phyloP scores from a whole-genome alignment of 139 green algal species.

The Choricystis sp. region DNA sequence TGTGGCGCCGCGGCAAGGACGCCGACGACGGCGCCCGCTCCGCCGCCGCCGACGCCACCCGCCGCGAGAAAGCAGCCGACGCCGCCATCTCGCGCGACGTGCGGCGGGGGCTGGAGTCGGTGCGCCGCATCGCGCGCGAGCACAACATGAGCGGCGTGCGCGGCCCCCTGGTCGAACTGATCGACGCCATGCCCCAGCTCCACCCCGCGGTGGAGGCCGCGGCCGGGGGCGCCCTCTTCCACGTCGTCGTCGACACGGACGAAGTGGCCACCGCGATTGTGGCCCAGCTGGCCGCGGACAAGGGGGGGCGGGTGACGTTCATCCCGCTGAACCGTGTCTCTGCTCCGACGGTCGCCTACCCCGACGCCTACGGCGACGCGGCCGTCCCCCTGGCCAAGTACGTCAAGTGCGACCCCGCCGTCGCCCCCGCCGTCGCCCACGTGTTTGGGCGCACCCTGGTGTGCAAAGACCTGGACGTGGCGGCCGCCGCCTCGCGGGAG shows the following conservation, averaged over 20 bases:
- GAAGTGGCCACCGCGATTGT: slow-evolving; percentile 53
- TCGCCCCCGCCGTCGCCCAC: slow-evolving; percentile 40
- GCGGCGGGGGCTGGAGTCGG: slow-evolving; percentile 28
- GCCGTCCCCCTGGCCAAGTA: slow-evolving; percentile 59
- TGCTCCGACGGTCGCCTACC: slow-evolving; percentile 13
- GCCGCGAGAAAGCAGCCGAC: slow-evolving; percentile 15
- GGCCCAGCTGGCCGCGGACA: slow-evolving; percentile 40
- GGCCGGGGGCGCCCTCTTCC: slow-evolving; percentile 37
- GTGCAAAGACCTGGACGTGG: slow-evolving; percentile 46
- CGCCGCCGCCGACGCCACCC: background rate
- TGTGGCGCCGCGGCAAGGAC: slow-evolving; percentile 30
- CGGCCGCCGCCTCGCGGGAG: slow-evolving; percentile 21
- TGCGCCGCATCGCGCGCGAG: slow-evolving; percentile 36
- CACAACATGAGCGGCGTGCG: slow-evolving; percentile 68
- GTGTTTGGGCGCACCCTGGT: slow-evolving; percentile 63
- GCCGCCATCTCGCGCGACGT: slow-evolving; percentile 46
- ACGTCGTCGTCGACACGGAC: slow-evolving; percentile 70
- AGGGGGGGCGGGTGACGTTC: slow-evolving; percentile 76
- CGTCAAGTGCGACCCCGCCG: slow-evolving; percentile 45
- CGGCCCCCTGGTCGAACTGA: slow-evolving; percentile 81
- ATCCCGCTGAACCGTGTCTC: slow-evolving; percentile 75
- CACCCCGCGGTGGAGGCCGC: slow-evolving; percentile 74
- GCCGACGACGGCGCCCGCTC: slow-evolving; percentile 7
- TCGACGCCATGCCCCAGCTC: slow-evolving; percentile 48
- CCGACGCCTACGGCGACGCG: slow-evolving; percentile 35